A percentile compares a stretch with the other conserved stretches of the same genome.
These are phyloP conservation scores for Pythium dissimile DNA, from an alignment of 352 stramenopile species.

Conservation along the genomic window DNA sequence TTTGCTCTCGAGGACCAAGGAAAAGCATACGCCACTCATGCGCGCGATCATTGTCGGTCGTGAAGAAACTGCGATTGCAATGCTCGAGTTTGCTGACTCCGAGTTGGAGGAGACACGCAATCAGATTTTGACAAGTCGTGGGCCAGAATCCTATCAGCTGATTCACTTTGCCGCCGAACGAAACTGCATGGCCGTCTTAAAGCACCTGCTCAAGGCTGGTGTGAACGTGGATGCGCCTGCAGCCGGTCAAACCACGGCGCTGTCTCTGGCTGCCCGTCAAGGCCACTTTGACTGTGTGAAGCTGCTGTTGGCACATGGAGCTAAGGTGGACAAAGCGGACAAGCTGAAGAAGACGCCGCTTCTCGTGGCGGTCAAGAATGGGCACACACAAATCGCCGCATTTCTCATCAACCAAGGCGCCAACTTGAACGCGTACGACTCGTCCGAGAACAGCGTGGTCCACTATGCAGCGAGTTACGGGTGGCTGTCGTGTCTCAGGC, in stretches of 20 bases:
- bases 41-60: constrained; percentile 36
- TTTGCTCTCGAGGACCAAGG: constrained; percentile 48
- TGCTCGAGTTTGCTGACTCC: constrained; percentile 41
- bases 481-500: constrained; percentile 53
- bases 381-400: constrained; percentile 45
- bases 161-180: constrained; percentile 53
- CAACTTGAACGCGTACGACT: constrained; percentile 76
- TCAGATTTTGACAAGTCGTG: constrained; percentile 36
- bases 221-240: constrained; percentile 43
- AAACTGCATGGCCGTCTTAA: constrained; percentile 39
- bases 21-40: constrained; percentile 55
- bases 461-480: constrained; percentile 77
- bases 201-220: constrained; percentile 41
- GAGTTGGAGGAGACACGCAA: constrained; percentile 21
- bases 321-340: constrained; percentile 52
- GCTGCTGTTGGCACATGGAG: constrained; percentile 39
- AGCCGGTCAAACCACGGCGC: constrained; percentile 42
- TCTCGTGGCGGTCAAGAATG: constrained; percentile 73
- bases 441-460: constrained; percentile 66
- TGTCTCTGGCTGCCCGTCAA: constrained; percentile 49
- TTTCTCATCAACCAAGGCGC: constrained; percentile 60
- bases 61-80: constrained; percentile 46
- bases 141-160: constrained; percentile 39
- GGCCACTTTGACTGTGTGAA: constrained; percentile 53
- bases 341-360: constrained; percentile 75